Base-by-base conservation (phyloP, 805 yeast species). In the Pichia phayaonensis region DNA sequence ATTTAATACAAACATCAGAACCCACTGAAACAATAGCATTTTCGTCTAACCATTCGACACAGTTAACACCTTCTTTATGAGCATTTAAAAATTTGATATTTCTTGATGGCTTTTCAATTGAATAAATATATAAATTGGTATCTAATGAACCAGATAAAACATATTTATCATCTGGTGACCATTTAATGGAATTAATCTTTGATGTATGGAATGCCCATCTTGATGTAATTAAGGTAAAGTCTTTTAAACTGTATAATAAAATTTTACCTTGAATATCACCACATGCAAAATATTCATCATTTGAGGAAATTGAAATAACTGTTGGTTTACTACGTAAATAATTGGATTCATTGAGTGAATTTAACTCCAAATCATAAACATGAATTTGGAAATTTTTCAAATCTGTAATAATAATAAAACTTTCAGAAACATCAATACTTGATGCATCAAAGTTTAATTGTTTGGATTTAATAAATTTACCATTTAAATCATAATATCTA, bases 121-220 rank as follows among this genome's bases (percentile, higher is more conserved):
- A 84, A 67, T 90, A 94, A 16, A 94, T 72, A 56, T 81, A 82
- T 44, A 94, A 70, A 54, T 84, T 83, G 8, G 95, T 83, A 64
- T 94, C 99, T 51, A 89, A 71, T 0, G 97, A 87, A 0, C 85
- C 94, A 52, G 92, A 81, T 21, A 83, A 86, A 42, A 86, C 75
- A 57, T 77, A 81, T 57, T 83, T 80, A 50, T 86, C 83, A 58
- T 85, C 90, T 11, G 71, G 71, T 43, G 83, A 77, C 99, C 98
- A 94, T 23, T 80, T 67, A 45, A 94, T 86, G 29, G 83, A 77
- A 52, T 80, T 81, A 55, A 94, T 84, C 49, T 78, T 81, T 50
- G 96, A 84, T 2, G 90, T 86, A 65, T 94, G 97, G 81, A 88
- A 92, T 0, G 95, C 84, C 99, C 99, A 94, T 63, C 97, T 79